phyloP scores from a whole-genome alignment of 2,329 filamentous ascomycete genomes.

The Macrophomina tecta region DNA sequence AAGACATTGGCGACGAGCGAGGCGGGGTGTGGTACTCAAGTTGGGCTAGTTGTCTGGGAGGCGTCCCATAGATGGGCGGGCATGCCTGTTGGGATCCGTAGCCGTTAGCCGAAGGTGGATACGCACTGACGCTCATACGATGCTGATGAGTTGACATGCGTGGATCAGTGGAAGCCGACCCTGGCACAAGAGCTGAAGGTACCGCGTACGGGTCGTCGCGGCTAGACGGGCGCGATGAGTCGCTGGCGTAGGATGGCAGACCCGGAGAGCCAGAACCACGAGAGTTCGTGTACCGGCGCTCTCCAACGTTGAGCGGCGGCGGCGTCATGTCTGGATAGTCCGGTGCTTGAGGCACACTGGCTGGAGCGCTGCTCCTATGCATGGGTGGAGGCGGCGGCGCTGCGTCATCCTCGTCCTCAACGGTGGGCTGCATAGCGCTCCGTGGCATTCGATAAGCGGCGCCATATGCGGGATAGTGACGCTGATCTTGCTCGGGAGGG shows the following conservation, averaged over 20 bases:
- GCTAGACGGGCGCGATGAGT: conserved; percentile 3
- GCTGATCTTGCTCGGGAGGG: conserved; percentile 21
- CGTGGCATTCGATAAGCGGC: conserved; percentile 50
- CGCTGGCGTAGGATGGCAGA: not conserved
- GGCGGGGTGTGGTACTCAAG: conserved; percentile 41
- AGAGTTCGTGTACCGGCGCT: conserved; percentile 43
- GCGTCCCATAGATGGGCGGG: conserved; percentile 30
- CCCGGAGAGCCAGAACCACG: conserved; percentile 28
- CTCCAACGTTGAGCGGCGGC: conserved; percentile 41
- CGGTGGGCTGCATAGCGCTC: conserved; percentile 64
- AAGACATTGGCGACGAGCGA: conserved; percentile 39
- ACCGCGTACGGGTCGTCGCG: conserved; percentile 31
- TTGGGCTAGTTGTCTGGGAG: conserved; percentile 37
- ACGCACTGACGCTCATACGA: conserved; percentile 29
- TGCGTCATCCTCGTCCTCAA: conserved; percentile 68
- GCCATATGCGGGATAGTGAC: conserved; percentile 20
- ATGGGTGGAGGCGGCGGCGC: conserved; percentile 46
- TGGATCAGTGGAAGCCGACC: conserved; percentile 30
- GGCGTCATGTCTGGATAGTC: conserved; percentile 38
- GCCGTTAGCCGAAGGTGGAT: conserved; percentile 34
- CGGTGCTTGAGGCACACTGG: conserved; percentile 30
- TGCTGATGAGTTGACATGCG: conserved; percentile 32
- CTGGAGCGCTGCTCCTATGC: conserved; percentile 43
- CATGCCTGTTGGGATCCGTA: conserved; percentile 31
- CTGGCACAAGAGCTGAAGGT: conserved; percentile 42